phyloP scores from a whole-genome alignment of 2,329 filamentous ascomycete genomes.

The Annulohypoxylon truncatum region DNA sequence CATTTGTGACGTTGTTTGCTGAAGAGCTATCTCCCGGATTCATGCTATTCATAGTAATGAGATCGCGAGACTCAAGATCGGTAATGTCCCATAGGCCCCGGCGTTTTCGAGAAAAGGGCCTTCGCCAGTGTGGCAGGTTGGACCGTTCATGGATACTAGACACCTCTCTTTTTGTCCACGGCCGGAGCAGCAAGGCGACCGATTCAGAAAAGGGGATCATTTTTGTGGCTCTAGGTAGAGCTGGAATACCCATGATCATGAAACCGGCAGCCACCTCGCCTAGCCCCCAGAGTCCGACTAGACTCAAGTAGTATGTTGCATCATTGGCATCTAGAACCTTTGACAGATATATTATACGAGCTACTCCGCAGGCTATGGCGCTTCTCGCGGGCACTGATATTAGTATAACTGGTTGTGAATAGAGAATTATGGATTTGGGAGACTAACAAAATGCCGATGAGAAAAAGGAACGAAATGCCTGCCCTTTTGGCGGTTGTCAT shows the following conservation, averaged over 20 bases:
- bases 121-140: background rate
- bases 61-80: too few species aligned
- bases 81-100: background rate
- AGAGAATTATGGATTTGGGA: too few species aligned
- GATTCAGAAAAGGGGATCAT: background rate
- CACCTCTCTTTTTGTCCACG: background rate
- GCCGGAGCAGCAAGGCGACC: background rate
- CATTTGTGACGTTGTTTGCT: too few species aligned
- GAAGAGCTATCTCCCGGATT: too few species aligned
- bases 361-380: background rate
- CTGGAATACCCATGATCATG: background rate
- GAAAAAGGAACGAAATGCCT: slow-evolving; percentile 54
- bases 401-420: too few species aligned
- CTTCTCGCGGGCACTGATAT: too few species aligned
- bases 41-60: too few species aligned
- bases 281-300: background rate
- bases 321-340: background rate
- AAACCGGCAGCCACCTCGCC: background rate
- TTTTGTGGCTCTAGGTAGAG: background rate
- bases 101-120: background rate
- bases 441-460: slow-evolving; percentile 52
- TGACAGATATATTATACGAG: background rate
- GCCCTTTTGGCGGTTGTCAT: slow-evolving; percentile 57
- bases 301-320: background rate
- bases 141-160: background rate